phyloP scores from a whole-genome alignment of 2,329 filamentous ascomycete species.

The Hymenoscyphus albidus region DNA sequence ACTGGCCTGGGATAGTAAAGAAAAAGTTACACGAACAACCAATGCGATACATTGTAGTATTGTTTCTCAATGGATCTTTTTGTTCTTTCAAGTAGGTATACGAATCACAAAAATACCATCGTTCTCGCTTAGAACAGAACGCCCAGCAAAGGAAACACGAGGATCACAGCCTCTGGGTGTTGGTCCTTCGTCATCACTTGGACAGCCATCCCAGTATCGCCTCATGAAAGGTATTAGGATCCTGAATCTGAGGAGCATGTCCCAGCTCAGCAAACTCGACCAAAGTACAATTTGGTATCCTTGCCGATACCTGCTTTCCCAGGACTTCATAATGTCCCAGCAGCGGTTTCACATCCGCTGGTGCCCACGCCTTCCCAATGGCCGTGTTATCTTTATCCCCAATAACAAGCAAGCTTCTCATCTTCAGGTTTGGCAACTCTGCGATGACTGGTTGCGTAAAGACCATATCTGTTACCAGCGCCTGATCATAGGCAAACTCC shows the following conservation, averaged over 20 bases:
- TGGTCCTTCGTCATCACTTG: neutral
- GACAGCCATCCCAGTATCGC: constrained; percentile 45
- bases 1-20: too few relatives aligned
- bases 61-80: too few relatives aligned
- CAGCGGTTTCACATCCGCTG: constrained; percentile 39
- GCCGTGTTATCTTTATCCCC: constrained; percentile 52
- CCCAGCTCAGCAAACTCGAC: constrained; percentile 47
- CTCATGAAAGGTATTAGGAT: constrained; percentile 45
- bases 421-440: constrained; percentile 45
- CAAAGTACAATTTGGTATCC: constrained; percentile 44
- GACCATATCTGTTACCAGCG: constrained; percentile 52
- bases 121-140: too few relatives aligned
- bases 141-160: neutral
- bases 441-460: constrained; percentile 49
- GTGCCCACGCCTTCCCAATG: constrained; percentile 49
- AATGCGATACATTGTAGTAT: too few relatives aligned
- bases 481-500: constrained; percentile 46
- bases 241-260: constrained; percentile 52
- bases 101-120: too few relatives aligned
- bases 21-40: too few relatives aligned
- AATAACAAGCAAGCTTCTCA: constrained; percentile 46
- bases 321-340: constrained; percentile 49
- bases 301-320: constrained; percentile 42
- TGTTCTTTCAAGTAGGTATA: too few relatives aligned
- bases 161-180: neutral